phyloP scores from a whole-genome alignment of 352 stramenopile species.

The Pythium aristosporum region DNA sequence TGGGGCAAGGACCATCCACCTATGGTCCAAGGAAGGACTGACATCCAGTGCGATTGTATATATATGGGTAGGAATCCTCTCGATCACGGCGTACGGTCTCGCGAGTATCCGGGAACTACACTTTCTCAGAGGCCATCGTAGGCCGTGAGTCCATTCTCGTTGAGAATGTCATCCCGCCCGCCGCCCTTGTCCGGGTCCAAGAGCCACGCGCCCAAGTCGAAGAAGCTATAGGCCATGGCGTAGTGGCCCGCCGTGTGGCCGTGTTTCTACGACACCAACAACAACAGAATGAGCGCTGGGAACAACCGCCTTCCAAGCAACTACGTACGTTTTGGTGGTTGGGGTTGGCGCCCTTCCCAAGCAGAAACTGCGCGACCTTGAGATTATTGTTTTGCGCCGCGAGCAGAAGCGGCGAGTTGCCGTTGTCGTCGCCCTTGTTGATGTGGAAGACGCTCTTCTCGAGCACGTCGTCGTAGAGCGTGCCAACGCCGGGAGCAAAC shows the following conservation, averaged over 20 bases:
- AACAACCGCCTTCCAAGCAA: neutral
- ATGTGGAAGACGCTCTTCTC: slow-evolving; percentile 89
- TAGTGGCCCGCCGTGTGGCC: slow-evolving; percentile 93
- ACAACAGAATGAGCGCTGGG: neutral
- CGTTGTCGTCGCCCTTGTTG: slow-evolving; percentile 88
- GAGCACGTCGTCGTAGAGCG: slow-evolving; percentile 88
- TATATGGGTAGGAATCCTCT: neutral
- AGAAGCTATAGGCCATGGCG: slow-evolving; percentile 91
- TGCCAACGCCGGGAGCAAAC: slow-evolving; percentile 85
- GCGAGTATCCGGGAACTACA: neutral
- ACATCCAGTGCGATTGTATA: too few species aligned
- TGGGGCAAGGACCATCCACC: neutral
- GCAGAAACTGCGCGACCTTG: slow-evolving; percentile 88
- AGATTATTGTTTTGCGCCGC: slow-evolving; percentile 89
- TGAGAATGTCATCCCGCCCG: slow-evolving; percentile 82
- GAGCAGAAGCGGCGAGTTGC: slow-evolving; percentile 88
- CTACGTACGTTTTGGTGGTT: slow-evolving; percentile 88
- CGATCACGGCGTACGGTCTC: neutral
- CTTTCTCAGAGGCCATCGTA: slow-evolving; percentile 87
- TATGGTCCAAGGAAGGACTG: too few species aligned
- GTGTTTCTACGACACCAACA: slow-evolving; percentile 37
- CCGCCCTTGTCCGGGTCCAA: slow-evolving; percentile 85
- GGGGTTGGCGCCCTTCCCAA: slow-evolving; percentile 87
- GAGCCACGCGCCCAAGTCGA: slow-evolving; percentile 91
- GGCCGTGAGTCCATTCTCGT: slow-evolving; percentile 88